phyloP scores from a whole-genome alignment of 2,329 filamentous ascomycete species.

The Reticulascus tulasneorum region DNA sequence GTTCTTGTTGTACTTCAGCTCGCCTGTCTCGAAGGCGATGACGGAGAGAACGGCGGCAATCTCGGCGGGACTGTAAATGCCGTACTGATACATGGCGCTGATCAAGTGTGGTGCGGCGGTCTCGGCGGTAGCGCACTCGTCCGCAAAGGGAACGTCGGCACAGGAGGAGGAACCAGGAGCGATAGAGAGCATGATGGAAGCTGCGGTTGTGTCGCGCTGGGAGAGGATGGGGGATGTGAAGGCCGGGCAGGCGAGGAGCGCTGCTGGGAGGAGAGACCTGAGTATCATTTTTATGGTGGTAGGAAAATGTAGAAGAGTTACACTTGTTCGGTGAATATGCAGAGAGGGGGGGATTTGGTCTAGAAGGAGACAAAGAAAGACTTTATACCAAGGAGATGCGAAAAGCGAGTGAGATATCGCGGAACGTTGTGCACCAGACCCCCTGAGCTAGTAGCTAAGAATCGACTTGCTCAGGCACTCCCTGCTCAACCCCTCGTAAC shows the following conservation, averaged over 20 bases:
- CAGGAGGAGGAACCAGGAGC: constrained; percentile 56
- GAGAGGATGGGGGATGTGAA: constrained; percentile 17
- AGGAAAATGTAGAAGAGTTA: too few species aligned
- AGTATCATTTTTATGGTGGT: constrained; percentile 23
- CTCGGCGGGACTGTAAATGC: constrained; percentile 49
- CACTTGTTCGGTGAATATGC: too few species aligned
- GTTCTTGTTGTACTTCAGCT: constrained; percentile 71
- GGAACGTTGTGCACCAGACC: neutral
- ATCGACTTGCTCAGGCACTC: too few species aligned
- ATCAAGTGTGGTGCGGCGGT: constrained; percentile 56
- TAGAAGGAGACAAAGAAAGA: too few species aligned
- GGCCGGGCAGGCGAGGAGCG: constrained; percentile 22
- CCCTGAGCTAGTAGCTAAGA: too few species aligned
- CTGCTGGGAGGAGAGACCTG: constrained; percentile 17
- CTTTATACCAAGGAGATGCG: neutral
- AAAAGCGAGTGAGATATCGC: neutral
- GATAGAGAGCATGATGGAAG: constrained; percentile 45
- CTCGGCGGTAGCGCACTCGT: constrained; percentile 63
- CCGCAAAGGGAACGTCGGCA: constrained; percentile 36
- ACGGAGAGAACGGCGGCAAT: constrained; percentile 68
- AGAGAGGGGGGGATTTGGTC: too few species aligned
- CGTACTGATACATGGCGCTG: constrained; percentile 53
- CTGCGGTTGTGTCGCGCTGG: constrained; percentile 18
- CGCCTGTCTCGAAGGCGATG: constrained; percentile 66
- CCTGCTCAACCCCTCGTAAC: too few species aligned